A percentile compares a stretch with the other conserved stretches of the same genome.
Evolutionary conservation across 768 basidiomycete genomes (phyloP).

Genomic region (Suillus weaverae): DNA sequence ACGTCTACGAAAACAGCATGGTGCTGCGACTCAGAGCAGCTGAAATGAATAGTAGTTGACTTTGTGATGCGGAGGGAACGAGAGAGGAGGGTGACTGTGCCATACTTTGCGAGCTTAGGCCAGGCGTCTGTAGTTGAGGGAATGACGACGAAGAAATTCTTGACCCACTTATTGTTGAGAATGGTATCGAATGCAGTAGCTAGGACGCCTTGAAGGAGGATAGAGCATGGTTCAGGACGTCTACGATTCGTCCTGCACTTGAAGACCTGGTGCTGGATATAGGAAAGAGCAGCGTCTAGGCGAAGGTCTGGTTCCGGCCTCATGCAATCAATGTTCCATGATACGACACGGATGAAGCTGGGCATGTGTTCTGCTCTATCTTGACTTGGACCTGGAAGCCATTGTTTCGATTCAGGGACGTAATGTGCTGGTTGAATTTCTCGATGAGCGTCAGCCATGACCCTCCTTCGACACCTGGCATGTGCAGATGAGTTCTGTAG

Average conservation of each 20-base stretch:
- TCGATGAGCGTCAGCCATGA: constrained; percentile 1
- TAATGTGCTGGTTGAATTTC: neutral
- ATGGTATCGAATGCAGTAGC: constrained; percentile 41
- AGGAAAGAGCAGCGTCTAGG: constrained; percentile 42
- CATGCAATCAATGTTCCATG: constrained; percentile 63
- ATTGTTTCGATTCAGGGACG: neutral
- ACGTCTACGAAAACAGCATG: constrained; percentile 53
- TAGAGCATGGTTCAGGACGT: constrained; percentile 52
- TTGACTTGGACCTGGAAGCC: neutral
- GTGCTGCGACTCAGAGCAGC: constrained; percentile 43
- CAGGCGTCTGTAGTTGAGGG: constrained; percentile 51
- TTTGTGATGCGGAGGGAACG: constrained; percentile 43
- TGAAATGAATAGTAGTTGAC: constrained; percentile 47
- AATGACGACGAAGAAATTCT: constrained; percentile 50
- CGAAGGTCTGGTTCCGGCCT: constrained; percentile 37
- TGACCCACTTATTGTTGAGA: constrained; percentile 57
- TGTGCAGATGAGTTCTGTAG: neutral
- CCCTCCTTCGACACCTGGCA: neutral
- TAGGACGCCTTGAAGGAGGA: constrained; percentile 67
- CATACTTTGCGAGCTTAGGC: constrained; percentile 46
- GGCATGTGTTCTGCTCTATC: constrained; percentile 19
- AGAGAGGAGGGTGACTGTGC: constrained; percentile 63
- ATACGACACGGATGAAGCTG: constrained; percentile 47
- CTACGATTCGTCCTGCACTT: constrained; percentile 37
- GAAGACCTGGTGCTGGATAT: constrained; percentile 51